Evolutionary conservation across 1,139 yeast genomes (phyloP).

Genomic region (Arxiozyma bovina): DNA sequence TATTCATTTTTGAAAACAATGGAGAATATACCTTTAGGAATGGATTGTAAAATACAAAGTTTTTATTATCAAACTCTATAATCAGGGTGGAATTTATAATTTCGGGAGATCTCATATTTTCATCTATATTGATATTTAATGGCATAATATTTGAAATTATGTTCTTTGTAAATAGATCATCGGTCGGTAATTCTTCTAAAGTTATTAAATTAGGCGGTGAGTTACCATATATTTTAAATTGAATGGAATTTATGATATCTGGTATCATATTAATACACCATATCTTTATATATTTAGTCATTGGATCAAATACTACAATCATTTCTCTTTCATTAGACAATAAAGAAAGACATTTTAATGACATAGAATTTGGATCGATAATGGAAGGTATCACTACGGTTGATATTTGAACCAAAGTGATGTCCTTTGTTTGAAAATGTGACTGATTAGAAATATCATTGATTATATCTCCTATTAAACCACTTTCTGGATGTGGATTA

Average conservation of each 20-base stretch:
- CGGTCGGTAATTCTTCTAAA: constrained; percentile 4
- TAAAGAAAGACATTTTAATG: constrained; percentile 39
- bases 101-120: not conserved
- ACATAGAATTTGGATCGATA: constrained; percentile 13
- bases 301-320: constrained; percentile 38
- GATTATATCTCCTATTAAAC: constrained; percentile 1
- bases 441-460: constrained; percentile 5
- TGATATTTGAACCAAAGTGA: constrained; percentile 56
- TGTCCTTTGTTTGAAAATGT: constrained; percentile 41
- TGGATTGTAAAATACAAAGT: constrained; percentile 52
- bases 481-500: constrained; percentile 3
- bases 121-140: not conserved
- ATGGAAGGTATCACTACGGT: constrained; percentile 32
- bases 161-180: not conserved
- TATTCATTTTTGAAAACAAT: not conserved
- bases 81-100: not conserved
- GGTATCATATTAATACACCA: constrained; percentile 39
- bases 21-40: constrained; percentile 51
- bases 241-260: constrained; percentile 21
- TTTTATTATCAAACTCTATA: constrained; percentile 14
- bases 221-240: constrained; percentile 25
- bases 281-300: constrained; percentile 37
- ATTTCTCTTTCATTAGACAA: constrained; percentile 51
- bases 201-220: constrained; percentile 20
- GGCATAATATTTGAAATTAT: constrained; percentile 1